phyloP scores from a whole-genome alignment of 306 rosid genomes.

The Sesbania bispinosa region DNA sequence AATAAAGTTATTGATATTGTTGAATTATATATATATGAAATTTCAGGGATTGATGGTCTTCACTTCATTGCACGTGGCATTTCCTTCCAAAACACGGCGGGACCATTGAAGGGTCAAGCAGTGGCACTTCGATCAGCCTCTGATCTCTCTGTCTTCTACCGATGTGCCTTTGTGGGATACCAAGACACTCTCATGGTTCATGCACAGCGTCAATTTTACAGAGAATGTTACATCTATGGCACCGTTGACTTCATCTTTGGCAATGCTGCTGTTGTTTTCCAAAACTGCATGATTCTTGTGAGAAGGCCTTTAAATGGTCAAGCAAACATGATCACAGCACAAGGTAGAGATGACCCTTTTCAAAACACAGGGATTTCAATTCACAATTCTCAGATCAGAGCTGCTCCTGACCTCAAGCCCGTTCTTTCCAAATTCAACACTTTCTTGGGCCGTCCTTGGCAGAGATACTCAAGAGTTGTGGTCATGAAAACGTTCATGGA shows the following conservation, averaged over 20 bases:
- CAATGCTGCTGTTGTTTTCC: conserved; percentile 74
- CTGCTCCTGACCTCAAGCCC: conserved; percentile 59
- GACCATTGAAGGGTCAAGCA: conserved; percentile 67
- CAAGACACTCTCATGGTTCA: conserved; percentile 93
- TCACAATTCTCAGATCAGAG: conserved; percentile 58
- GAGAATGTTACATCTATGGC: conserved; percentile 70
- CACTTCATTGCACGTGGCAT: conserved; percentile 71
- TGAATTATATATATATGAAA: too few species aligned
- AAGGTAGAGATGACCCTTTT: conserved; percentile 73
- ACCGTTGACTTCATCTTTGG: conserved; percentile 88
- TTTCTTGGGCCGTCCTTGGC: conserved; percentile 87
- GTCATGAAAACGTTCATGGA: conserved; percentile 57
- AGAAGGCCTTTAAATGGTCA: conserved; percentile 73
- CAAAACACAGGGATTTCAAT: conserved; percentile 64
- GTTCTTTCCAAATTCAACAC: conserved; percentile 36
- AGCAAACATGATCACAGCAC: conserved; percentile 85
- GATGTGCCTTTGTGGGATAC: conserved; percentile 64
- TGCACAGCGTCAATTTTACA: conserved; percentile 82
- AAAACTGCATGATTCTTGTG: conserved; percentile 54
- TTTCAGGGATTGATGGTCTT: conserved; percentile 64
- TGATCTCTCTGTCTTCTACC: conserved; percentile 71
- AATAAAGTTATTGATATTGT: too few species aligned
- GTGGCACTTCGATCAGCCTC: conserved; percentile 86
- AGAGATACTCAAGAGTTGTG: conserved; percentile 57
- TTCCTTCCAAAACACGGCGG: conserved; percentile 66